A percentile compares a stretch with the other conserved stretches of the same genome.
These are phyloP conservation scores for Lycium ferocissimum DNA, from an alignment of 257 asterid genomes.

Conservation along the genomic window DNA sequence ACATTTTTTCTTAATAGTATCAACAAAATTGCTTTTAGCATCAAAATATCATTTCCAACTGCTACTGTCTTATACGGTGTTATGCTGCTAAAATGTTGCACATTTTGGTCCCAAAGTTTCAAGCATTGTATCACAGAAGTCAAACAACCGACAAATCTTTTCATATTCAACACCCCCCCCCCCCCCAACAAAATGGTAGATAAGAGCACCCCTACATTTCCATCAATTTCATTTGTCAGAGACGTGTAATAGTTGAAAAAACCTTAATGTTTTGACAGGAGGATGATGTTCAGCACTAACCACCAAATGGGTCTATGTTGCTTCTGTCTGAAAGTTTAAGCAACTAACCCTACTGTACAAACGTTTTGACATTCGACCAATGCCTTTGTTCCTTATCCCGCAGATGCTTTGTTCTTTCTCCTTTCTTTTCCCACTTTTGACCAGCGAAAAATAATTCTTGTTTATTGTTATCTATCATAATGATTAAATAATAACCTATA, in stretches of 20 bases:
- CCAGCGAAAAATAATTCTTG: constrained; percentile 27
- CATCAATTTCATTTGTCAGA: constrained; percentile 8
- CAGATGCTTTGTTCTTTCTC: constrained; percentile 32
- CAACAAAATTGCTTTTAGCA: constrained; percentile 56
- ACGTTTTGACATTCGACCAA: constrained; percentile 41
- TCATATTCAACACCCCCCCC: not conserved
- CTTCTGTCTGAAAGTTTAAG: constrained; percentile 32
- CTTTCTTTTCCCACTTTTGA: constrained; percentile 41
- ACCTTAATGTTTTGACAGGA: constrained; percentile 8
- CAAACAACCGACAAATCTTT: constrained; percentile 39
- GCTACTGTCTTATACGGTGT: constrained; percentile 28
- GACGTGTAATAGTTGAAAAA: constrained; percentile 4
- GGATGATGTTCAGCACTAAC: constrained; percentile 32
- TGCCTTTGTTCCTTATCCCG: constrained; percentile 35
- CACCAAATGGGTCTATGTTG: constrained; percentile 36
- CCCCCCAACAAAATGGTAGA: constrained; percentile 25
- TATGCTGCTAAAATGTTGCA: constrained; percentile 29
- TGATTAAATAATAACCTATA: constrained; percentile 12
- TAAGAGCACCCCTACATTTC: constrained; percentile 12
- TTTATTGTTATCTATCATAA: constrained; percentile 23
- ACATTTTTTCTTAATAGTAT: constrained; percentile 42
- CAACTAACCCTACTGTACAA: constrained; percentile 39
- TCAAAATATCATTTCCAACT: constrained; percentile 38
- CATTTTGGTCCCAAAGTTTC: constrained; percentile 45
- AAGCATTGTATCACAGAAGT: constrained; percentile 36